Conservation (phyloP, 306 rosid genomes). For the Lathyrus oleraceus region DNA sequence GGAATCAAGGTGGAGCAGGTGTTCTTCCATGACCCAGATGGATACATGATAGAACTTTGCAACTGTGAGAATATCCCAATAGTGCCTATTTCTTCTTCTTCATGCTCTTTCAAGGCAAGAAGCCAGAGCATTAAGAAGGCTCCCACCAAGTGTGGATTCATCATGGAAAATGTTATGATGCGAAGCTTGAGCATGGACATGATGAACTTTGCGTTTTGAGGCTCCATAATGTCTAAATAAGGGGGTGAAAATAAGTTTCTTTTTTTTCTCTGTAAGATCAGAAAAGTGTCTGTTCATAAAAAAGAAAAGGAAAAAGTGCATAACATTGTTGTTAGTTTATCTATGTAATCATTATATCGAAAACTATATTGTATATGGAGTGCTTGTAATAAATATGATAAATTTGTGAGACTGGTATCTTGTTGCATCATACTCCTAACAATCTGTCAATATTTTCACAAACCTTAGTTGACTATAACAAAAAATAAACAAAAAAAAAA, state of each 20-base stretch:
- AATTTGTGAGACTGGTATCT: neutral
- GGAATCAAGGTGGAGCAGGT: constrained; percentile 73
- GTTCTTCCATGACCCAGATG: constrained; percentile 90
- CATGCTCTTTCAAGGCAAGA: constrained; percentile 61
- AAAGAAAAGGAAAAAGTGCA: neutral
- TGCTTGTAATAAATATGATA: neutral
- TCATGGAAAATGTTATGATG: constrained; percentile 82
- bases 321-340: neutral
- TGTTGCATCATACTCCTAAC: neutral
- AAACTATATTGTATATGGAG: neutral
- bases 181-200: constrained; percentile 81
- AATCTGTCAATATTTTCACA: too few relatives aligned
- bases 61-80: constrained; percentile 80
- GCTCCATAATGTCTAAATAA: neutral
- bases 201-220: constrained; percentile 71
- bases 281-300: neutral
- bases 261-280: neutral
- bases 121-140: constrained; percentile 55
- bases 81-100: constrained; percentile 64
- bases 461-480: too few relatives aligned
- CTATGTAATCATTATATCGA: neutral
- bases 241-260: neutral
- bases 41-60: constrained; percentile 77
- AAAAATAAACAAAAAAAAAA: too few relatives aligned
- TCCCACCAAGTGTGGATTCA: constrained; percentile 58